Base-by-base conservation (phyloP, 2,329 filamentous ascomycete species). In the Ceratocystis ficicola region DNA sequence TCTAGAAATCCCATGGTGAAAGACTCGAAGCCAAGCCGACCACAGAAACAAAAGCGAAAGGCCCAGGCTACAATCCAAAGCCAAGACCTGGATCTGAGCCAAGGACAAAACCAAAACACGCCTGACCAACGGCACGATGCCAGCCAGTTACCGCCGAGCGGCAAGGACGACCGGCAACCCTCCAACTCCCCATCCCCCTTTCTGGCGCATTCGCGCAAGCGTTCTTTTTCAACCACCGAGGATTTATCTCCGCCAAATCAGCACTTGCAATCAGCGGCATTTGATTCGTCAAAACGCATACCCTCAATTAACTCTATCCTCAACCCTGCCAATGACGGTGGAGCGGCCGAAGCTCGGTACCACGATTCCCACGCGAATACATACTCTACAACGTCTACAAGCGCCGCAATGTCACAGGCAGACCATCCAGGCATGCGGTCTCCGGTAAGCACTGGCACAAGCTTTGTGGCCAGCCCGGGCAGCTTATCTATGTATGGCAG, bases 251-350 rank as follows among this genome's bases (percentile, higher is more conserved):
- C 79, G 46, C 70, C 71, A n/a, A 75, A 76, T 1, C 66, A 66
- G 28, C 61, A 64, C 59, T 25, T 66, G 12, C 28, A 32, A 7
- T 32, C 25, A 7, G 44, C 52, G 3, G 20, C 60, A 28, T 44
- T 44, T 15, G 55, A 77, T 28, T 76, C 75, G 46, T 75, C 83
- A 52, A 81, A 87, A 72, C 83, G 88, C 15, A 75, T 90, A 3
- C 89, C 86, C 20, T 89, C 87, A 2, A 91, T 91, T 68, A 88
- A 86, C 69, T 88, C 87, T 4, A 86, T 91, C 57, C 76, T 92
- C 12, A 91, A 90, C 69, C 84, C 84, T 2, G 71, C 75, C 17
- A 71, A 65, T 25, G 67, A 66, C 32, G 65, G 65, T 5, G 62
- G 48, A 32, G 63, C 61, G 8, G 57, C 61, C 8, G 61, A 66